Evolutionary conservation across 2,329 filamentous ascomycete species (phyloP).

Genomic region (Lachnellula hyalina): DNA sequence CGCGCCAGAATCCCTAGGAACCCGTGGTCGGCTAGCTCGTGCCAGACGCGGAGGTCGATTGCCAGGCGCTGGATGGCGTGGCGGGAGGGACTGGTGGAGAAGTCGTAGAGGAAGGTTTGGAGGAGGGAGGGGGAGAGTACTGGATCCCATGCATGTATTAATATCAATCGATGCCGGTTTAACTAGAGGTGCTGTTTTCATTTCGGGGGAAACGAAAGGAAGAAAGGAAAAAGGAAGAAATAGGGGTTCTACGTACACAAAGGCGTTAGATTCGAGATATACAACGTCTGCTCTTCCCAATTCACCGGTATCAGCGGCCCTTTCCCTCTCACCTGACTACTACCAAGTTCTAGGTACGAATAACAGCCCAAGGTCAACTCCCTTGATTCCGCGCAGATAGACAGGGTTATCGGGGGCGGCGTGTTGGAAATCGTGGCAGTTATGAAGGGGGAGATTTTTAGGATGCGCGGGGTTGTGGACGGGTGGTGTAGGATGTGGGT

Average conservation of each 20-base stretch:
- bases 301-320: background rate
- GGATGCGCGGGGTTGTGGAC: constrained; percentile 12
- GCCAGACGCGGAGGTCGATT: constrained; percentile 23
- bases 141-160: background rate
- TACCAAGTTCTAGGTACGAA: constrained; percentile 9
- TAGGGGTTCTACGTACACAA: background rate
- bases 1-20: constrained; percentile 17
- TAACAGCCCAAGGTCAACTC: constrained; percentile 5
- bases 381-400: constrained; percentile 19
- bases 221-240: constrained; percentile 6
- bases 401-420: constrained; percentile 17
- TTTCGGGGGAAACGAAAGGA: constrained; percentile 4
- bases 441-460: constrained; percentile 21
- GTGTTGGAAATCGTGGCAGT: constrained; percentile 20
- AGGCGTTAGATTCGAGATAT: background rate
- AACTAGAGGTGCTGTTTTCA: background rate
- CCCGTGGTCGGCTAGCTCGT: constrained; percentile 21
- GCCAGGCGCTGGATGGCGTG: constrained; percentile 18
- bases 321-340: too few relatives aligned
- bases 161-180: too few relatives aligned
- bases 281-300: background rate
- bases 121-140: constrained; percentile 22
- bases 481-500: constrained; percentile 7
- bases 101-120: constrained; percentile 20
- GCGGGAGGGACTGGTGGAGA: constrained; percentile 18